These are phyloP conservation scores for Chalciporus sphaerocephalus DNA, from an alignment of 768 basidiomycete species.

Conservation along the genomic window DNA sequence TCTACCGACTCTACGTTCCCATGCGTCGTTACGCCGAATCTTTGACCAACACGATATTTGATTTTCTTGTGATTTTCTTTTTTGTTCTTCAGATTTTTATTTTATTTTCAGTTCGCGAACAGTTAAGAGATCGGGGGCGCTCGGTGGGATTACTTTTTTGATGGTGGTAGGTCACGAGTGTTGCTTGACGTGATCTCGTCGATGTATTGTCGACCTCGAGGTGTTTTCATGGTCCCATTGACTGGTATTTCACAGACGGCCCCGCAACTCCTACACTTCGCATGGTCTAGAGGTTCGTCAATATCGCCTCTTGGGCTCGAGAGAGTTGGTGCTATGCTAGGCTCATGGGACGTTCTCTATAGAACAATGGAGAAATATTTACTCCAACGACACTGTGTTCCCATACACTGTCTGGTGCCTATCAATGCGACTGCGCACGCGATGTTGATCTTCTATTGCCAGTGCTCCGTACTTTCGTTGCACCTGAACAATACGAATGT, in stretches of 20 bases:
- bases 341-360: background rate
- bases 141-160: no score
- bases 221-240: background rate
- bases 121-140: no score
- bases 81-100: background rate
- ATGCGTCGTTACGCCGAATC: background rate
- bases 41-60: background rate
- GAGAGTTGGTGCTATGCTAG: background rate
- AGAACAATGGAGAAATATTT: background rate
- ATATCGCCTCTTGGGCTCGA: background rate
- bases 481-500: background rate
- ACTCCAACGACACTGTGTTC: background rate
- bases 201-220: background rate
- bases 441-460: background rate
- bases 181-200: no score
- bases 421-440: background rate
- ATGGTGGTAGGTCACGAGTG: no score
- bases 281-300: background rate
- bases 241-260: background rate
- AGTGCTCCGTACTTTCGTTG: background rate
- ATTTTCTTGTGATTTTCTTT: background rate
- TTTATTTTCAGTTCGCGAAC: no score
- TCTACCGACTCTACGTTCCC: background rate
- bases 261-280: background rate
- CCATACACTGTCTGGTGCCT: background rate